Evolutionary conservation across 164 flowering plant species (phyloP).

Genomic region (Magnolia changhungtana): DNA sequence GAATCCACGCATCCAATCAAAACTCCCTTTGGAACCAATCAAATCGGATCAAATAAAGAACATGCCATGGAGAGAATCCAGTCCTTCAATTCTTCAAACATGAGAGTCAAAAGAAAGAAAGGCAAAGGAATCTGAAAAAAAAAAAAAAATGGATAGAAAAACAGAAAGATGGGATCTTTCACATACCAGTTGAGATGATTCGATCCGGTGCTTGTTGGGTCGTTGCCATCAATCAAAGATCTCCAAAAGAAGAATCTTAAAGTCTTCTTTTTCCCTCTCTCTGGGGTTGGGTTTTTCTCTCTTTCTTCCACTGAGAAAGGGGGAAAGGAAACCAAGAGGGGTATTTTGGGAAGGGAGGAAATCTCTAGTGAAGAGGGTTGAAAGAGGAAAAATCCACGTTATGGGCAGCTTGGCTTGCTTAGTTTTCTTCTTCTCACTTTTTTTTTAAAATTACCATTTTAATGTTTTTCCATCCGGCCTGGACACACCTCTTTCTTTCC

Average conservation of each 20-base stretch:
- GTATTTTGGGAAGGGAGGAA: not conserved
- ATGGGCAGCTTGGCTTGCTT: not conserved
- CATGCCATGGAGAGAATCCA: not conserved
- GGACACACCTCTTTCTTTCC: too few relatives aligned
- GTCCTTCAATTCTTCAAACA: not conserved
- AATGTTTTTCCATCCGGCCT: too few relatives aligned
- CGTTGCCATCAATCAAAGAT: not conserved
- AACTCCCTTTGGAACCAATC: not conserved
- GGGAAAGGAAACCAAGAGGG: not conserved
- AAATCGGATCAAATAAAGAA: not conserved
- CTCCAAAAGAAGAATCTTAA: not conserved
- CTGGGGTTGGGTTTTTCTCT: not conserved
- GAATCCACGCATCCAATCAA: not conserved
- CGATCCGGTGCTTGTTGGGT: not conserved
- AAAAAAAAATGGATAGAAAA: not conserved
- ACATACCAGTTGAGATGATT: not conserved
- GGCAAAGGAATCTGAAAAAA: not conserved
- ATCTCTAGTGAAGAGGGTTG: not conserved
- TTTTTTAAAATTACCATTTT: too few relatives aligned
- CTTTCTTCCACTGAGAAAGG: not conserved
- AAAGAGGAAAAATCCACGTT: not conserved
- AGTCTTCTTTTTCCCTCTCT: not conserved
- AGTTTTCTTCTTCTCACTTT: not conserved
- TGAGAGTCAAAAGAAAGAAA: not conserved
- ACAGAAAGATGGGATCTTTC: not conserved